Percentiles rank a stretch among this genome's conserved stretches.
Conservation (phyloP, 495 filamentous ascomycete genomes). For the Penicillium egyptiacum region DNA sequence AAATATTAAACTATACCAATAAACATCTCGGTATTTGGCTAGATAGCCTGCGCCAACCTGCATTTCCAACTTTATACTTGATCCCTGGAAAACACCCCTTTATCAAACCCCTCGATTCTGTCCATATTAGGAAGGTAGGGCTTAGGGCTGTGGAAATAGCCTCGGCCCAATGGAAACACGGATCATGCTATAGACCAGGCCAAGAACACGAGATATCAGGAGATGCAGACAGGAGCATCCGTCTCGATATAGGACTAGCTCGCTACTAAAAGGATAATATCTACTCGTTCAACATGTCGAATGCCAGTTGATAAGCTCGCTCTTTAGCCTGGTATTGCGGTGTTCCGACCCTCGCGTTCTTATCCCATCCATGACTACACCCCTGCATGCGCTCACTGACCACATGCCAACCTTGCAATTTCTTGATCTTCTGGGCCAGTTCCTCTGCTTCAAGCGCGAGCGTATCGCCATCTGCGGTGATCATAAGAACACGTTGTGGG, state of each 20-base stretch:
- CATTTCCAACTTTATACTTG: constrained; percentile 1
- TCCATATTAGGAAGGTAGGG: constrained; percentile 17
- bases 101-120: background rate
- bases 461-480: constrained; percentile 45
- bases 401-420: constrained; percentile 35
- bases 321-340: constrained; percentile 35
- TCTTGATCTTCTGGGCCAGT: constrained; percentile 36
- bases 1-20: background rate
- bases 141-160: constrained; percentile 23
- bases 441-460: constrained; percentile 44
- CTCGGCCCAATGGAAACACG: constrained; percentile 10
- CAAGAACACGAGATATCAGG: constrained; percentile 11
- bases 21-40: background rate
- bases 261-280: too few relatives aligned
- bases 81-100: background rate
- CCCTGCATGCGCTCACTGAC: constrained; percentile 40
- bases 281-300: constrained; percentile 32
- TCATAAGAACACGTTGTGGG: constrained; percentile 41
- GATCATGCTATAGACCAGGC: constrained; percentile 19
- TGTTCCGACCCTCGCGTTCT: constrained; percentile 26
- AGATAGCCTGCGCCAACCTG: background rate
- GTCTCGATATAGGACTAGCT: background rate
- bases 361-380: constrained; percentile 46
- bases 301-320: constrained; percentile 36
- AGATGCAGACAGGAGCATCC: background rate